phyloP scores from a whole-genome alignment of 2,329 filamentous ascomycete species.

The Tolypocladium capitatum region DNA sequence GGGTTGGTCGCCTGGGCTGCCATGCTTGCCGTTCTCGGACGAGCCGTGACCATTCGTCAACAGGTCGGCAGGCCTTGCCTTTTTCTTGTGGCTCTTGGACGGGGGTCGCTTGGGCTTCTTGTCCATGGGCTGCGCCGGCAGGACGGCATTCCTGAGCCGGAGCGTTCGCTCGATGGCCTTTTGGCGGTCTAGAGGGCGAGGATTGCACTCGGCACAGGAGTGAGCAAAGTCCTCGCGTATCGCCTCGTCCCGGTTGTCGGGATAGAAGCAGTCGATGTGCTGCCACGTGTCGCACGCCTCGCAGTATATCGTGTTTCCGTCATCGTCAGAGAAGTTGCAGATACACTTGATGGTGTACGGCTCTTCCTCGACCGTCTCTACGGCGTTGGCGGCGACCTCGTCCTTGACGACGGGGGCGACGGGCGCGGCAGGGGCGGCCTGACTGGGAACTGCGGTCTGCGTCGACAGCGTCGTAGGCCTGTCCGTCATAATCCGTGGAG shows the following conservation, averaged over 20 bases:
- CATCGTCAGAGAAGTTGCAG: conserved; percentile 84
- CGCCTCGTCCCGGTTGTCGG: conserved; percentile 56
- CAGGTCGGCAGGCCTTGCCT: conserved; percentile 56
- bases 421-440: conserved; percentile 27
- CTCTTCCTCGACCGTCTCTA: conserved; percentile 53
- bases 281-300: conserved; percentile 96
- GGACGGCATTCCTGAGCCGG: conserved; percentile 35
- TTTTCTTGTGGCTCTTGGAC: conserved; percentile 80
- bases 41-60: conserved; percentile 55
- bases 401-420: conserved; percentile 20
- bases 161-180: conserved; percentile 61
- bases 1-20: conserved; percentile 28
- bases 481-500: conserved; percentile 48
- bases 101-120: conserved; percentile 62
- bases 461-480: conserved; percentile 39
- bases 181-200: conserved; percentile 58
- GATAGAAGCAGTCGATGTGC: conserved; percentile 94
- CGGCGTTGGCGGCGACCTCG: conserved; percentile 28
- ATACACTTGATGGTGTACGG: conserved; percentile 97
- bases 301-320: conserved; percentile 95
- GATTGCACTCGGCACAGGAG: conserved; percentile 80
- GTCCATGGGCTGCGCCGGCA: conserved; percentile 38
- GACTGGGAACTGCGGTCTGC: conserved; percentile 42
- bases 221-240: conserved; percentile 62
- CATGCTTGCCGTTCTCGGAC: conserved; percentile 38